Base-by-base conservation (phyloP, 208 protist species). In the Acanthamoeba lugdunensis region DNA sequence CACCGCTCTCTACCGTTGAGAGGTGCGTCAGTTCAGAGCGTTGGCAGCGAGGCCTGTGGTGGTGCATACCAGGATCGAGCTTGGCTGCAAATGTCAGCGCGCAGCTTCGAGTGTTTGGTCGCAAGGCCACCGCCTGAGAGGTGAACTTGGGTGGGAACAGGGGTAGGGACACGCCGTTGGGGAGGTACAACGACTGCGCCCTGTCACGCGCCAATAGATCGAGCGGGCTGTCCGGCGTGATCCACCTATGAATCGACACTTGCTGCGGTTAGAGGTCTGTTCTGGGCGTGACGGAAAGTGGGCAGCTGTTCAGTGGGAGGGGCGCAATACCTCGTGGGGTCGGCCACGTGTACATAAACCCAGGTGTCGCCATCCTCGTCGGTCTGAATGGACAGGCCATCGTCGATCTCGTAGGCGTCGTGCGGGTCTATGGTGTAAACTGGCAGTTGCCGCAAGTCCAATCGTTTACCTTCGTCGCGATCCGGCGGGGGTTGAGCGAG, bases 31-130 rank as follows among this genome's bases (percentile, higher is more conserved):
- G 48, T 56, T n/a, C 0, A n/a, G 33, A 13, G 21, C 7, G 37
- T 37, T 37, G 75, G 33, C 21, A 21, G 33, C 8, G 6, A 2
- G 30, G 6, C 13, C 21, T 13, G 9, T 18, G 23, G 54, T 8
- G 45, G 4, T 14, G 48, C 52, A 7, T 90, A 52, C 58, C 82
- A 45, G 25, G n/a, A 14, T 75, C 54, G 61, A 91, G 25, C 61
- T 73, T 91, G 16, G 85, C 85, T 8, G 85, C 85, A 73, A 91
- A 91, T 0, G 85, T 91, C 30, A 91, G 85, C 0, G 85, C 85
- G 41, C 14, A 67, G 85, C 73, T 91, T 13, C 48, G 85, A 1
- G 45, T 87, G 25, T 87, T 28, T 11, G 50, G 11, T 23, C 41
- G 79, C 52, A 87, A 50, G 28, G 50, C 63, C 13, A 28, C 79